These are phyloP conservation scores for Oryza nivara DNA, from an alignment of 176 grass and related monocot genomes.

Conservation along the genomic window DNA sequence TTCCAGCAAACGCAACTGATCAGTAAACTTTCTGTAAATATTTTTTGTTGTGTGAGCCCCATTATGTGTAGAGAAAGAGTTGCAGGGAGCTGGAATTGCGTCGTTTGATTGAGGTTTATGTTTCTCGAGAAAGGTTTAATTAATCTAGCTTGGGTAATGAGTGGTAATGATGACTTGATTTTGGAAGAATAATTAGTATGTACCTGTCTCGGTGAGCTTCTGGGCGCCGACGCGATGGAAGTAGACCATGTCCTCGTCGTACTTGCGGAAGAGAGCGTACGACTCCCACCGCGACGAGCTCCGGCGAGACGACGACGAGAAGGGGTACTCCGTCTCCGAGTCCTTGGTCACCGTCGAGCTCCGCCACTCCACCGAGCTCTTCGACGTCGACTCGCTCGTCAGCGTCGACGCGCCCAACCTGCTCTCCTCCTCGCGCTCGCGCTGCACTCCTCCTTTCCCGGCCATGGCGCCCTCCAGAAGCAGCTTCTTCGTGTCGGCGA, in stretches of 20 bases:
- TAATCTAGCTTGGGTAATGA: constrained; percentile 35
- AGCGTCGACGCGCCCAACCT: constrained; percentile 56
- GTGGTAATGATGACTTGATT: constrained; percentile 34
- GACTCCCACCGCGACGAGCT: constrained; percentile 95
- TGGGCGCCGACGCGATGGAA: constrained; percentile 82
- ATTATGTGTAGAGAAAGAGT: constrained; percentile 43
- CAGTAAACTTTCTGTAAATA: too few relatives aligned
- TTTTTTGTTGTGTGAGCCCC: constrained; percentile 32
- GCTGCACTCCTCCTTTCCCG: not conserved
- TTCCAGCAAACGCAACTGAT: not conserved
- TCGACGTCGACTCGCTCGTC: constrained; percentile 92
- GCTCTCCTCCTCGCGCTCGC: constrained; percentile 28
- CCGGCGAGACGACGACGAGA: constrained; percentile 89
- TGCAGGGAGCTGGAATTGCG: constrained; percentile 13
- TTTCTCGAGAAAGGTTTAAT: constrained; percentile 16
- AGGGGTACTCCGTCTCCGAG: constrained; percentile 82
- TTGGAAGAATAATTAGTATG: not conserved
- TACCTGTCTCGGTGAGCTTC: constrained; percentile 95
- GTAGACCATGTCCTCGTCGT: constrained; percentile 96
- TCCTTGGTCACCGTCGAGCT: constrained; percentile 81
- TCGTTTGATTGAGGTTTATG: not conserved
- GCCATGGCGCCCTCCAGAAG: constrained; percentile 30
- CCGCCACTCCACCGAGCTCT: constrained; percentile 96
- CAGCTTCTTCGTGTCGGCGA: not conserved
- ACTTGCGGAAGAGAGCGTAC: constrained; percentile 81